Evolutionary conservation across 371 early-diverging fungal species (phyloP).

Genomic region (Saksenaea vasiformis): DNA sequence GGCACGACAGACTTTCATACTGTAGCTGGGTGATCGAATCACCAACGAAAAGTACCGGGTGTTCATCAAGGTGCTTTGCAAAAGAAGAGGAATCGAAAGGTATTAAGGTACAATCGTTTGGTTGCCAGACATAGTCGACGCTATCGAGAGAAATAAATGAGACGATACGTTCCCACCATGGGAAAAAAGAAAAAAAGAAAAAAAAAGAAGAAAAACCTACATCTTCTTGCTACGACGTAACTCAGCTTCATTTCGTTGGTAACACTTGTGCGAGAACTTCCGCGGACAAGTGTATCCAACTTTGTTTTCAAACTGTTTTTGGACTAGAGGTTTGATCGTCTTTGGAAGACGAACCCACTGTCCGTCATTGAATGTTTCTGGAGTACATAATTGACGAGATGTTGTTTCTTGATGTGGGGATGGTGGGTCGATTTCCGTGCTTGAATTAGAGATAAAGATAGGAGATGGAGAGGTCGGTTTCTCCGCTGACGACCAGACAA

Average conservation of each 20-base stretch:
- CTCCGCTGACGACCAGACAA: conserved; percentile 14
- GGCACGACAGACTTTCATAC: conserved; percentile 45
- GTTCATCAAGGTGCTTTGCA: conserved; percentile 31
- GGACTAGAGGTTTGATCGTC: conserved; percentile 11
- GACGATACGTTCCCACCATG: not conserved
- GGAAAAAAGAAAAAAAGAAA: not conserved
- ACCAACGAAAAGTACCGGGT: conserved; percentile 45
- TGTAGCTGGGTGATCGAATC: conserved; percentile 52
- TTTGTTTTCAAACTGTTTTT: conserved; percentile 20
- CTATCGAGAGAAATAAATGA: conserved; percentile 21
- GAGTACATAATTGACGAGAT: conserved; percentile 23
- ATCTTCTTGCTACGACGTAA: conserved; percentile 6
- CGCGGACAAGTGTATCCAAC: conserved; percentile 36
- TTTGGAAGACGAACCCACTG: conserved; percentile 34
- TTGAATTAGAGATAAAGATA: not conserved
- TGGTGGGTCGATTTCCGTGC: not conserved
- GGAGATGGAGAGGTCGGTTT: not conserved
- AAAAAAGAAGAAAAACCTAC: not conserved
- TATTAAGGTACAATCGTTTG: conserved; percentile 28
- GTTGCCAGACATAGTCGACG: conserved; percentile 43
- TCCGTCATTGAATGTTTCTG: conserved; percentile 36
- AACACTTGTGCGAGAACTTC: conserved; percentile 50
- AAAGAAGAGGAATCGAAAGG: conserved; percentile 25
- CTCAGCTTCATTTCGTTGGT: conserved; percentile 37
- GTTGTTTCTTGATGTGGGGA: not conserved